Base-by-base conservation (phyloP, 345 rosid genomes). In the Eucalyptus cladocalyx region DNA sequence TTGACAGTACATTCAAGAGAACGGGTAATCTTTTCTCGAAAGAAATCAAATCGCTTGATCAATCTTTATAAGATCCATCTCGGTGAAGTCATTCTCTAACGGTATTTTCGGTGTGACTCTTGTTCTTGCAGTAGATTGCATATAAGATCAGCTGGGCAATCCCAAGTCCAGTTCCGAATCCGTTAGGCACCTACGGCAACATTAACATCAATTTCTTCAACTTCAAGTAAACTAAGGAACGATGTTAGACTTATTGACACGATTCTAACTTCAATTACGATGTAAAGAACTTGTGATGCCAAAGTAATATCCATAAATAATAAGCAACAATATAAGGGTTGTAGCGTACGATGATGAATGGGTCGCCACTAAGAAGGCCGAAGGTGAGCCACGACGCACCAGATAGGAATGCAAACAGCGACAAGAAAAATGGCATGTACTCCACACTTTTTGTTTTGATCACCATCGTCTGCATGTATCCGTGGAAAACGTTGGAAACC, bases 371-470 rank as follows among this genome's bases (percentile, higher is more conserved):
- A 32, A 93, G 90, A 7, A 93, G 87, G 85, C 94, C 94, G 50
- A 32, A 93, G 87, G 91, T 30, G 53, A 93, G 90, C 94, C 94
- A 93, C 17, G 93, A 93, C 12, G 90, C 90, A 51, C 92, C 90
- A 6, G 91, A 91, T 5, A 92, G 43, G 92, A 93, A 92, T 9
- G 90, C 93, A 43, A 91, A 93, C 24, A 93, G 90, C 53, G 94
- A 93, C 90, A 93, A 87, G 92, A 90, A 90, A 88, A 92, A 93
- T 23, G 94, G 94, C 93, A 93, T 93, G 89, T n/a, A 92, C 89
- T 92, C 94, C 90, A 93, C 94, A 40, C 94, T 93, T 88, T 93
- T 93, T 4, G 93, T 93, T 83, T 89, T 91, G 19, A 93, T 89
- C 90, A 93, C 94, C 90, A 76, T 13, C 62, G 88, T 91, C 94